Base-by-base conservation (phyloP, 1,139 yeast species). In the Pichia sp. region DNA sequence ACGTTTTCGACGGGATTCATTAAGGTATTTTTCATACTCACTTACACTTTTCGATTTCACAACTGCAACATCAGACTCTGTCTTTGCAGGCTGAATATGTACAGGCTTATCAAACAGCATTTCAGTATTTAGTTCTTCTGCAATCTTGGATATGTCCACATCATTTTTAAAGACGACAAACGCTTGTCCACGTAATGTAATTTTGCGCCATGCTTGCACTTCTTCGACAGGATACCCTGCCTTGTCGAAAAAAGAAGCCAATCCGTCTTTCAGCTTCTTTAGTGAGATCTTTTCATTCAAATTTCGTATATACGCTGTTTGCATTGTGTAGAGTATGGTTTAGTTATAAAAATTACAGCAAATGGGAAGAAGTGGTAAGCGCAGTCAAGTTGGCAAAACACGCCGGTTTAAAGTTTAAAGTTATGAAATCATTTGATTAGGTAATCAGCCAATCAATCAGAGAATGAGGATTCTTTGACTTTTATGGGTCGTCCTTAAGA, bases 101-200 rank as follows among this genome's bases (percentile, higher is more conserved):
- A 86, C 61, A 4, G 71, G 72, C 46, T 74, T 75, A 14, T 74
- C 78, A 48, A 72, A 74, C 11, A 86, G 47, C 21, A 55, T 56
- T 14, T 58, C 50, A 2, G 72, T 68, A 35, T 74, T 59, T 29
- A 73, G 53, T 7, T 63, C 55, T 3, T 62, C 60, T 5, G 56
- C 56, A 12, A 58, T 51, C 2, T 71, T 66, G 33, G 72, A 56
- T 29, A 72, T 53, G 8, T 64, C 56, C 3, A 61, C 60, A 2
- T 53, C 49, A 16, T 58, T 53, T 4, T 61, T 66, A 45, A 77
- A 78, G 0, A 88, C 79, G 6, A 91, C 67, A 57, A 87, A 91
- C 2, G 96, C 96, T 57, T 87, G 96, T 3, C 96, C 96, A 39
- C 77, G 68, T 70, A 83, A 67, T 40, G 67, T 69, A 20, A 83